phyloP scores from a whole-genome alignment of 441 rosid species.

The Pelargonium citronellum region DNA sequence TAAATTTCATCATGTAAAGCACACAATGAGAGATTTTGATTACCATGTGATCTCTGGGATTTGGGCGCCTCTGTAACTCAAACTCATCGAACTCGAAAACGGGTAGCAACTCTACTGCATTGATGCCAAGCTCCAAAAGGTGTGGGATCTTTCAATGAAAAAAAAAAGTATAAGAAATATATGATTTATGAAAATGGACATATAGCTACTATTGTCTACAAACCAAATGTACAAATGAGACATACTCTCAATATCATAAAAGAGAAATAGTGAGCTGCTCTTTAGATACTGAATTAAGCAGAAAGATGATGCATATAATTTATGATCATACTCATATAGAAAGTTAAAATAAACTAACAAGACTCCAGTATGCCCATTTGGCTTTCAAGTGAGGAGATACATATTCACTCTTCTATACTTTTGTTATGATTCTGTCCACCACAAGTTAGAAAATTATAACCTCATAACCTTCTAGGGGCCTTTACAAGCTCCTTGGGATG shows the following conservation, averaged over 20 bases:
- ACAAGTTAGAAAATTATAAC: background rate
- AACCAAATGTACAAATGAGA: background rate
- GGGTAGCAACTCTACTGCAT: slow-evolving; percentile 88
- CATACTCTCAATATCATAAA: background rate
- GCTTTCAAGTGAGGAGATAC: background rate
- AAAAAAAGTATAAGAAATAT: slow-evolving; percentile 23
- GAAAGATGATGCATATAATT: background rate
- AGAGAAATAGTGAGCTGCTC: background rate
- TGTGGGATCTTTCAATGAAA: slow-evolving; percentile 63
- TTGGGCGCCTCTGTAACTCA: slow-evolving; percentile 82
- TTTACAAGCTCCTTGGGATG: background rate
- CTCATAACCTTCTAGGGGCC: background rate
- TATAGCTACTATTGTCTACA: background rate
- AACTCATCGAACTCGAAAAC: slow-evolving; percentile 92
- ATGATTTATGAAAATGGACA: slow-evolving; percentile 12
- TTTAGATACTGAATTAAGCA: background rate
- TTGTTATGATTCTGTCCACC: background rate
- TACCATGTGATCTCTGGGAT: slow-evolving; percentile 97
- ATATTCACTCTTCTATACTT: background rate
- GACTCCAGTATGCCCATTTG: slow-evolving; percentile 5
- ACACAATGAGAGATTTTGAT: slow-evolving; percentile 18
- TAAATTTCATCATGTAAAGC: background rate
- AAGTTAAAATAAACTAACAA: no score
- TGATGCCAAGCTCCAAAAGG: slow-evolving; percentile 80
- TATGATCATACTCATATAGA: no score